Base-by-base conservation (phyloP, 495 filamentous ascomycete species). In the Penicillium ucsense region DNA sequence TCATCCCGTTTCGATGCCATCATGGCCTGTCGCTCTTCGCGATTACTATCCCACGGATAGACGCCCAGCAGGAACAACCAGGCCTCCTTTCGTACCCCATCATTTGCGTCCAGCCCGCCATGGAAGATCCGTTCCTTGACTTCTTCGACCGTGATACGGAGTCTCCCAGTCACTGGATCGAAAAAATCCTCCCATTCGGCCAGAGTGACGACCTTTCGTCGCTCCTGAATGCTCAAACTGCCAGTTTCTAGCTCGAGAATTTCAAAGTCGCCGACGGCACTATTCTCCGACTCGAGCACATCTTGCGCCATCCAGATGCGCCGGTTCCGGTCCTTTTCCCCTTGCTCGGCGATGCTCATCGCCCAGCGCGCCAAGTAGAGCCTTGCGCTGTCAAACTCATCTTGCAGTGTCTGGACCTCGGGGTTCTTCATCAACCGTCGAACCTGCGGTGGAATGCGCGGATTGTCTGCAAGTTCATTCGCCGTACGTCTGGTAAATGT, bases 281-380 rank as follows among this genome's bases (percentile, higher is more conserved):
- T 94, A 49, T 96, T 84, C 64, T 98, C 92, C 64, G 94, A 83
- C 60, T 92, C 90, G 49, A 97, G 75, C 10, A 95, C 83, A 69
- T 98, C 92, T 56, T 82, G 82, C 4, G 88, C 90, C 0, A 89
- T 94, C 84, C 88, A 98, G 54, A 95, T 94, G 35, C 89, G 74
- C 61, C 86, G 81, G 45, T 79, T 87, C 32, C 81, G 64, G 43
- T 98, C 92, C 36, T 79, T 73, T 61, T 98, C 92, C 57, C 89
- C 87, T 68, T 97, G 92, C 63, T 98, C 92, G 0, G 91, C 89
- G 45, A 98, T 94, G 1, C 88, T 94, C 92, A 97, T 97, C 0
- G 92, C 92, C 92, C 92, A 98, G 39, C 92, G 75, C 3, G 92
- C 92, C 27, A 98, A 73, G 56, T 98, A 98, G 35, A 98, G 70